Base-by-base conservation (phyloP, 179 eudicot genomes). In the Silene vulgaris region DNA sequence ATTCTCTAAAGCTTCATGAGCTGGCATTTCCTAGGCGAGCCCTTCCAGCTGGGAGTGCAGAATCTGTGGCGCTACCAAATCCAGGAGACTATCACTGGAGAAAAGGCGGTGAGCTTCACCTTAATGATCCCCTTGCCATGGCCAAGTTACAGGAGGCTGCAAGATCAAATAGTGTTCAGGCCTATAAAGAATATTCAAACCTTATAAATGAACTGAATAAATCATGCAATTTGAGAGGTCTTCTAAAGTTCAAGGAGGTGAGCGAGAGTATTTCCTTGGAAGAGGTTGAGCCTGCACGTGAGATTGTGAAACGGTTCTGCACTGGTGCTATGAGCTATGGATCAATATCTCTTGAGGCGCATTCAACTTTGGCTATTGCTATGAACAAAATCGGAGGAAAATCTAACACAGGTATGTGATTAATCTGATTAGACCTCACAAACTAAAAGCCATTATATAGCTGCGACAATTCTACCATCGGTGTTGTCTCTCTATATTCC, bases 241-340 rank as follows among this genome's bases (percentile, higher is more conserved):
- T 96, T 66, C 70, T 96, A 77, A 96, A 93, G 85, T 96, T 96
- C 73, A 96, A 90, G 76, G 91, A 88, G 73, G 85, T 69, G 54
- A 83, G 74, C 2, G 83, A 72, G 30, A 86, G 79, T 77, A 80
- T 96, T 74, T 92, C 99, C 40, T 64, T 93, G 82, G 98, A 96
- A 70, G 97, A 96, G 78, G 96, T 96, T n/a, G 97, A 91, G 77
- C 86, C 99, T 64, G 99, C 92, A 3, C 89, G 97, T 76, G 98
- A 93, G 86, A 96, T 96, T 77, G 99, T 96, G 54, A 96, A 93
- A 74, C 90, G 99, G 65, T 96, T 96, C 76, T 89, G 96, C 76
- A 96, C 99, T 12, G 99, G 99, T 57, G 99, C 98, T 69, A 96
- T 96, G 99, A 96, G 99, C 84, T 96, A 96, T 76, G 99, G 99